Evolutionary conservation across 139 green algal species (phyloP), one percentile per base, ranked within the genome.

Genomic region (Coccomyxa sp.): DNA sequence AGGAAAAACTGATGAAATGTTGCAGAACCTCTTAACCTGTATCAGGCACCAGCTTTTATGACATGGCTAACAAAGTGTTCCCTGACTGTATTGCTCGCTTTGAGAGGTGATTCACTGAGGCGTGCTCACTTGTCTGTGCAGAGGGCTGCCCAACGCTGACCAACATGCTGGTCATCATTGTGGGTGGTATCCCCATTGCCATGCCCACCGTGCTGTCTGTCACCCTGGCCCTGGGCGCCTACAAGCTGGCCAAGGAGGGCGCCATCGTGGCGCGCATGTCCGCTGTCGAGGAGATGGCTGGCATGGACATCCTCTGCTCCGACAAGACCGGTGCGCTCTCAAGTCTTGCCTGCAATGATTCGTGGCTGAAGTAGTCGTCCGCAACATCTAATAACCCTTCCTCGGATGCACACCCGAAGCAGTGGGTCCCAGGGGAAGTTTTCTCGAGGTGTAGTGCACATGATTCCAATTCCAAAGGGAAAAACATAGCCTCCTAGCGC

Each of bases 141-240:
- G 92, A 91, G 67, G 86, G 82, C 58, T 96, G 93, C 89, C 91
- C 94, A 66, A 95, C 92, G 0, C 88, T 97, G 68, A 93, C 88
- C 82, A 97, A 97, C 88, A 92, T 97, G 85, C 90, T 98, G 31
- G 94, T 97, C 30, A 92, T 98, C 84, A 91, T 98, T 57, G 94
- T 98, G 38, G 95, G 94, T 30, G 94, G 93, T 80, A 96, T 98
- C 79, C 95, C 95, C 76, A 98, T 98, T 82, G 95, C 95, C 88
- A 98, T 98, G 94, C 93, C 93, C 68, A 98, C 93, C 28, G 95
- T 98, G 77, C 85, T 98, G 81, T 94, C 91, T 0, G 93, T 97
- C 27, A 98, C 95, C 13, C 91, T 98, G 32, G 95, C 95, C 0
- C 87, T 98, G 81, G 95, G 95, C 31, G 92, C 95, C 16, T 90